These are phyloP conservation scores for Ophiostoma tasmaniense DNA, from an alignment of 2,329 filamentous ascomycete species.

Conservation along the genomic window DNA sequence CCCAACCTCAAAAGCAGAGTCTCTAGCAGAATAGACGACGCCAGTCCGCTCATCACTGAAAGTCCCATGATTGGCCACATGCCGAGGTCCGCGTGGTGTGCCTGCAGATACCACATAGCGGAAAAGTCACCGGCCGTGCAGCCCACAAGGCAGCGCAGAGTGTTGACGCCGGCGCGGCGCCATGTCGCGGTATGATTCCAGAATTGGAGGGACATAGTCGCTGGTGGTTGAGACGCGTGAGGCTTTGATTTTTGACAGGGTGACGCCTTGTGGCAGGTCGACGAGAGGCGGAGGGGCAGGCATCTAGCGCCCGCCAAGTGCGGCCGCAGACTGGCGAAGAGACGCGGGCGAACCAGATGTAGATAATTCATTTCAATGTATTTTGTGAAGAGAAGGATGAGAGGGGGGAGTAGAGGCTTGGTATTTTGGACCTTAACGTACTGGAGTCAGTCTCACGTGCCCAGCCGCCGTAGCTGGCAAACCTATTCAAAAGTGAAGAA, in stretches of 20 bases:
- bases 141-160: slow-evolving; percentile 45
- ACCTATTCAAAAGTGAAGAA: too few species aligned
- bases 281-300: not conserved
- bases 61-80: slow-evolving; percentile 41
- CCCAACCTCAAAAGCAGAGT: not conserved
- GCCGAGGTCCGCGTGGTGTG: slow-evolving; percentile 37
- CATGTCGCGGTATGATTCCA: slow-evolving; percentile 33
- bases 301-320: not conserved
- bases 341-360: not conserved
- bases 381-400: not conserved
- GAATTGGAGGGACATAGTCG: slow-evolving; percentile 22
- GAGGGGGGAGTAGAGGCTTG: too few species aligned
- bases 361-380: not conserved
- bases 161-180: slow-evolving; percentile 46
- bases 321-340: not conserved
- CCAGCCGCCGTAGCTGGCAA: too few species aligned
- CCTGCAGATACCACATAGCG: slow-evolving; percentile 46
- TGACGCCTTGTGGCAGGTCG: not conserved
- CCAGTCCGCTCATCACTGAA: slow-evolving; percentile 46
- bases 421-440: too few species aligned
- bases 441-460: too few species aligned
- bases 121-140: slow-evolving; percentile 50
- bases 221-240: not conserved
- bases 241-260: not conserved
- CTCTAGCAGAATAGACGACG: not conserved